These are phyloP conservation scores for Termitomyces sp. DNA, from an alignment of 768 basidiomycete species.

Conservation along the genomic window DNA sequence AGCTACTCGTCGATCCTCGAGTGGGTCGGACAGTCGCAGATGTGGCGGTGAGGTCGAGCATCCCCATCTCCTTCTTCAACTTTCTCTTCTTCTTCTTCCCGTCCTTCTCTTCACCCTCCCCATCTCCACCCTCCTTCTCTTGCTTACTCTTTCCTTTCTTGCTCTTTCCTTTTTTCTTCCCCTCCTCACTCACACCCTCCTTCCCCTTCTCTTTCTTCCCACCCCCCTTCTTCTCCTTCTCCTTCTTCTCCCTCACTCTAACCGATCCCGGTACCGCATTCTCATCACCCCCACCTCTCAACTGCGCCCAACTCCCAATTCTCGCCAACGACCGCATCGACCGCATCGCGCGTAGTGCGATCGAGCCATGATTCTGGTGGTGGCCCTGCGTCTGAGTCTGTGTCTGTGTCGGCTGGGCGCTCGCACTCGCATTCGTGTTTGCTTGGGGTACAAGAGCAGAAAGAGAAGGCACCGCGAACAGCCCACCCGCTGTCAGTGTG, in stretches of 20 bases:
- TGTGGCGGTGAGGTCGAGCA: background rate
- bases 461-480: too few relatives aligned
- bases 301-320: slow-evolving; percentile 68
- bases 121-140: slow-evolving; percentile 29
- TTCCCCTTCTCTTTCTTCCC: slow-evolving; percentile 12
- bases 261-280: slow-evolving; percentile 14
- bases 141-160: slow-evolving; percentile 16
- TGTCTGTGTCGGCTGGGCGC: background rate
- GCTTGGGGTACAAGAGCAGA: background rate
- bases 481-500: slow-evolving; percentile 20
- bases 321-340: slow-evolving; percentile 68
- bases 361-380: slow-evolving; percentile 41
- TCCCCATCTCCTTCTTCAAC: slow-evolving; percentile 14
- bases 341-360: slow-evolving; percentile 74
- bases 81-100: slow-evolving; percentile 16
- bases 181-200: slow-evolving; percentile 21
- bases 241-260: slow-evolving; percentile 6
- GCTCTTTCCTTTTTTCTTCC: slow-evolving; percentile 23
- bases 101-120: background rate
- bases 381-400: background rate
- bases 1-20: slow-evolving; percentile 47
- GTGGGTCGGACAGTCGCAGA: background rate
- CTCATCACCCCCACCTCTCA: slow-evolving; percentile 28
- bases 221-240: slow-evolving; percentile 4
- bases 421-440: background rate